phyloP scores from a whole-genome alignment of 768 basidiomycete genomes.

The Vishniacozyma victoriae region DNA sequence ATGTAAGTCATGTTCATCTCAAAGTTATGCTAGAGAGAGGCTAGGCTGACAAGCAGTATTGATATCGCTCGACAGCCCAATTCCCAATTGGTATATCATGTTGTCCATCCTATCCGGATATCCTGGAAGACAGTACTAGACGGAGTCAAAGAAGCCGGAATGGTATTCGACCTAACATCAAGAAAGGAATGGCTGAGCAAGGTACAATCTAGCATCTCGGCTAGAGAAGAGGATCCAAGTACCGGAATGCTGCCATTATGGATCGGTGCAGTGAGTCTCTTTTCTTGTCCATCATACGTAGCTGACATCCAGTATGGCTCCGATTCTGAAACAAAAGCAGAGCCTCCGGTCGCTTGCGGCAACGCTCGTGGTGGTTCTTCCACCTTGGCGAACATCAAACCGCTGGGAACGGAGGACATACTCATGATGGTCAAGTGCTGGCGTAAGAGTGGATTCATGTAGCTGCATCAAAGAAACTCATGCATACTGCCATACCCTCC shows the following conservation, averaged over 20 bases:
- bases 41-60: slow-evolving; percentile 3
- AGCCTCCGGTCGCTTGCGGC: slow-evolving; percentile 42
- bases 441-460: slow-evolving; percentile 50
- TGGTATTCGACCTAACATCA: slow-evolving; percentile 49
- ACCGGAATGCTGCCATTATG: slow-evolving; percentile 47
- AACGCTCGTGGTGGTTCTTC: slow-evolving; percentile 40
- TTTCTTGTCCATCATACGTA: neutral
- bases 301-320: slow-evolving; percentile 26
- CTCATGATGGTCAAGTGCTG: slow-evolving; percentile 50
- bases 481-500: no score
- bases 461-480: no score
- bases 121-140: slow-evolving; percentile 50
- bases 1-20: slow-evolving; percentile 44
- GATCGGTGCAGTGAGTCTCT: slow-evolving; percentile 29
- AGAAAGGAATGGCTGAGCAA: slow-evolving; percentile 47
- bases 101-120: slow-evolving; percentile 46
- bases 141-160: slow-evolving; percentile 45
- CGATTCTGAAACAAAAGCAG: slow-evolving; percentile 16
- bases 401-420: slow-evolving; percentile 44
- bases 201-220: slow-evolving; percentile 43
- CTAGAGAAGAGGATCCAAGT: slow-evolving; percentile 48
- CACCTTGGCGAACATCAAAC: slow-evolving; percentile 34
- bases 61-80: slow-evolving; percentile 45
- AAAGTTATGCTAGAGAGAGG: neutral
- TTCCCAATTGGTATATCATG: slow-evolving; percentile 44